A percentile compares a stretch with the other conserved stretches of the same genome.
phyloP scores from a whole-genome alignment of 2,329 filamentous ascomycete genomes.

The Metarhizium brunneum region DNA sequence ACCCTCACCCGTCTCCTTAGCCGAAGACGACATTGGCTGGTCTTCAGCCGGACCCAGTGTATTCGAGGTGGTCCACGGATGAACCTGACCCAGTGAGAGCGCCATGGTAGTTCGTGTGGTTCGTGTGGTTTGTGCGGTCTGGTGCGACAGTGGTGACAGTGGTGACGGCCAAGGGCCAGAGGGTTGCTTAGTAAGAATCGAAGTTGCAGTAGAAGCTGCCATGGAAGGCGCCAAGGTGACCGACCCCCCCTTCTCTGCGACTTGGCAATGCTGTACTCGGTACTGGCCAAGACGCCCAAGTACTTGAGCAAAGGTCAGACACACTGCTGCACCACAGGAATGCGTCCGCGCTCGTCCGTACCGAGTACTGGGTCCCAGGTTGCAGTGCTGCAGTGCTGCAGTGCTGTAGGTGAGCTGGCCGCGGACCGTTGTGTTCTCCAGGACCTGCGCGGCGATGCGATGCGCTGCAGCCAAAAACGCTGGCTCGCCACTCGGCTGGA shows the following conservation, averaged over 20 bases:
- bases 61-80: constrained; percentile 2
- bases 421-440: background rate
- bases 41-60: background rate
- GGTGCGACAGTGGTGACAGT: background rate
- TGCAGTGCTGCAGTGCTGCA: background rate
- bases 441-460: background rate
- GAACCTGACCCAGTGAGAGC: constrained; percentile 2
- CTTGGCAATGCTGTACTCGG: background rate
- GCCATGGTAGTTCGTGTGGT: constrained; percentile 3
- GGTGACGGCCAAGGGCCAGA: background rate
- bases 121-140: background rate
- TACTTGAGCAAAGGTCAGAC: background rate
- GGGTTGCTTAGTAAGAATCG: constrained; percentile 2
- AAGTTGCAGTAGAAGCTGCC: constrained; percentile 3
- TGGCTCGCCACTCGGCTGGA: background rate
- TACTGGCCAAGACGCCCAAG: background rate
- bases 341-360: background rate
- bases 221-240: background rate
- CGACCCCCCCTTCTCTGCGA: no score
- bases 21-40: constrained; percentile 2
- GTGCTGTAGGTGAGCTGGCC: background rate
- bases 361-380: background rate
- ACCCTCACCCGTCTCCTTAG: constrained; percentile 1
- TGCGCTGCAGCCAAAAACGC: background rate
- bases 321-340: background rate